Conservation (phyloP, 331 rosid genomes). For the Prunus yedoensis region DNA sequence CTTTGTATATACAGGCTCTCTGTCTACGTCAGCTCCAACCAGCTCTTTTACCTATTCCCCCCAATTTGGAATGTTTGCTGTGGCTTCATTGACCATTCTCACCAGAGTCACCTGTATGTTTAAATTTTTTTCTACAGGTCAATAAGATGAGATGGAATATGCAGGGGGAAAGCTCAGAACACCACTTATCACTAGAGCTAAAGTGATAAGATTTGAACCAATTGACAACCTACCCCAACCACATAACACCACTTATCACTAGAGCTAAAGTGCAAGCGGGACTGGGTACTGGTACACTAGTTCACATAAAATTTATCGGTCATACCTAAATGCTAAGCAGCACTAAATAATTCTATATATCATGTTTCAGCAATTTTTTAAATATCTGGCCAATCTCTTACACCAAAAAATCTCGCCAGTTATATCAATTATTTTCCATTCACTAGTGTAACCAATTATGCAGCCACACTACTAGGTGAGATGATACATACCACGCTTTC, state of each 20-base stretch:
- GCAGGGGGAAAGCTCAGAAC: background rate
- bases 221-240: background rate
- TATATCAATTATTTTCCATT: background rate
- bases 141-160: background rate
- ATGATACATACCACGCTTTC: constrained; percentile 86
- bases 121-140: background rate
- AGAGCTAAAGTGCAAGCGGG: background rate
- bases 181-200: too few relatives aligned
- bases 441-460: background rate
- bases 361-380: background rate
- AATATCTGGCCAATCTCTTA: too few relatives aligned
- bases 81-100: constrained; percentile 94
- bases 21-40: constrained; percentile 4
- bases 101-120: constrained; percentile 82
- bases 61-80: constrained; percentile 86
- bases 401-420: background rate
- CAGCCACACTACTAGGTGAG: background rate
- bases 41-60: constrained; percentile 37
- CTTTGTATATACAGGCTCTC: background rate
- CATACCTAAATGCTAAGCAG: background rate
- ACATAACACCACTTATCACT: background rate
- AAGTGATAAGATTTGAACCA: background rate
- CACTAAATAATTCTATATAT: background rate
- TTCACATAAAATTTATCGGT: background rate
- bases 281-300: background rate